These are phyloP conservation scores for Entophlyctis helioformis DNA, from an alignment of 192 early-diverging fungal species.

Conservation along the genomic window DNA sequence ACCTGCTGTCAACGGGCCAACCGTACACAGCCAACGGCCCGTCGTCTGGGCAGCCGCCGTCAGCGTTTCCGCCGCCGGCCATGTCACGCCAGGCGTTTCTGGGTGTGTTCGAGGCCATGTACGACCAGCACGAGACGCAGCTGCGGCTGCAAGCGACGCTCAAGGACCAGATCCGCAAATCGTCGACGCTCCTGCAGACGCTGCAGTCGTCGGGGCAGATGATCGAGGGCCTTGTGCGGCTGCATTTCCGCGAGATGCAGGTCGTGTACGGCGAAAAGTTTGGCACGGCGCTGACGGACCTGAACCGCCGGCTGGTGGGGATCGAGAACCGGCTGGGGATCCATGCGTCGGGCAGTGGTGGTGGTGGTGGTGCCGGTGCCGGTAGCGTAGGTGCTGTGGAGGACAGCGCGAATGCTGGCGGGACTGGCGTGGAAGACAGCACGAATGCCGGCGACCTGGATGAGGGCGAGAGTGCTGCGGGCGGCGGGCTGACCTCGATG, in stretches of 20 bases:
- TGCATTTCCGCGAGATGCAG: conserved; percentile 64
- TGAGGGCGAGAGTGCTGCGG: too few species aligned
- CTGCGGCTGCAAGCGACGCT: conserved; percentile 50
- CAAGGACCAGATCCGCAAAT: conserved; percentile 65
- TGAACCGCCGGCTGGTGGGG: conserved; percentile 25
- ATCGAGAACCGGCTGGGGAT: conserved; percentile 4
- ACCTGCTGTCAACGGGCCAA: conserved; percentile 8
- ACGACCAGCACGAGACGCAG: conserved; percentile 46
- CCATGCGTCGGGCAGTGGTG: too few species aligned
- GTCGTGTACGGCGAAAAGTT: conserved; percentile 38
- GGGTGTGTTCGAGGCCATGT: conserved; percentile 30
- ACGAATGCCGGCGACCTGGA: too few species aligned
- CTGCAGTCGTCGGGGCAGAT: conserved; percentile 59
- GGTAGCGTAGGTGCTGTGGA: too few species aligned
- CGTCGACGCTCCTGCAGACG: conserved; percentile 57
- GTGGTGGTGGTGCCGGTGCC: too few species aligned
- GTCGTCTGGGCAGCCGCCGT: conserved; percentile 17
- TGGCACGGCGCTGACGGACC: conserved; percentile 39
- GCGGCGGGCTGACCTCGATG: too few species aligned
- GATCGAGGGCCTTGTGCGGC: conserved; percentile 67
- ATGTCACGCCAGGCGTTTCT: conserved; percentile 6
- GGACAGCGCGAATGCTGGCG: too few species aligned
- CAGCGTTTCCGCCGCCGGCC: conserved; percentile 22
- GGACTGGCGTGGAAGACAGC: too few species aligned
- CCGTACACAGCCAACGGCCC: conserved; percentile 3